Conservation (phyloP, 2,329 filamentous ascomycete genomes). For the Clonostachys sp. region DNA sequence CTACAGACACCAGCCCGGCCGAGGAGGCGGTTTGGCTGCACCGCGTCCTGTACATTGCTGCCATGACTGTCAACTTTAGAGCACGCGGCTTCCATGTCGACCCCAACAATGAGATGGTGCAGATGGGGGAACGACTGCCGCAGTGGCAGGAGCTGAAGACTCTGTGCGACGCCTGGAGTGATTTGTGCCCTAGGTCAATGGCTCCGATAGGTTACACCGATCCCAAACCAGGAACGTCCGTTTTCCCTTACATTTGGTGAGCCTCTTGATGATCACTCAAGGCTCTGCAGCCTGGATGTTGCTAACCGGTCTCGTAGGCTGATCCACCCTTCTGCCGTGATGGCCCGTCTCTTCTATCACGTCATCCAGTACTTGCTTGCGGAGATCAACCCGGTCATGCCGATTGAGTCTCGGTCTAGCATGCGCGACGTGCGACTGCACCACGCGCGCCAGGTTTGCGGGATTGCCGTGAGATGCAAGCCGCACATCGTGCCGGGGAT, state of each 20-base stretch:
- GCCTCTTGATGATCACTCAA: conserved; percentile 14
- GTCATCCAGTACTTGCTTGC: conserved; percentile 77
- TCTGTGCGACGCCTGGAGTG: conserved; percentile 82
- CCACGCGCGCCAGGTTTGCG: conserved; percentile 82
- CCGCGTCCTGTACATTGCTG: conserved; percentile 82
- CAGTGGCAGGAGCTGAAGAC: conserved; percentile 79
- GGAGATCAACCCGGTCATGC: conserved; percentile 70
- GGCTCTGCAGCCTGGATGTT: neutral
- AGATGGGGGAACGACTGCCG: conserved; percentile 58
- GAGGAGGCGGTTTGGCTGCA: conserved; percentile 84
- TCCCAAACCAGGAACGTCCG: conserved; percentile 63
- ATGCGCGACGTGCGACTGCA: conserved; percentile 67
- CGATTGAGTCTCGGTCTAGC: conserved; percentile 53
- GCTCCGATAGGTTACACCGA: conserved; percentile 76
- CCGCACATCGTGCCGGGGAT: conserved; percentile 76
- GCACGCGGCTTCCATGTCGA: conserved; percentile 59
- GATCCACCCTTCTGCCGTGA: conserved; percentile 74
- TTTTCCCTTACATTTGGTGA: conserved; percentile 84
- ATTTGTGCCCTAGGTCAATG: conserved; percentile 78
- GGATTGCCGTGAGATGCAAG: conserved; percentile 80
- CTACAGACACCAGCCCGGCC: conserved; percentile 43
- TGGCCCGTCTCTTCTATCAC: conserved; percentile 85
- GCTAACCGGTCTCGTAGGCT: conserved; percentile 50
- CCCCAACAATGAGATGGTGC: conserved; percentile 58
- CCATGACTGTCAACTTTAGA: conserved; percentile 82